Percentiles rank a stretch among this genome's conserved stretches.
Conservation (phyloP, 1,284 basidiomycete genomes). For the Gastroboletus turbinatus region DNA sequence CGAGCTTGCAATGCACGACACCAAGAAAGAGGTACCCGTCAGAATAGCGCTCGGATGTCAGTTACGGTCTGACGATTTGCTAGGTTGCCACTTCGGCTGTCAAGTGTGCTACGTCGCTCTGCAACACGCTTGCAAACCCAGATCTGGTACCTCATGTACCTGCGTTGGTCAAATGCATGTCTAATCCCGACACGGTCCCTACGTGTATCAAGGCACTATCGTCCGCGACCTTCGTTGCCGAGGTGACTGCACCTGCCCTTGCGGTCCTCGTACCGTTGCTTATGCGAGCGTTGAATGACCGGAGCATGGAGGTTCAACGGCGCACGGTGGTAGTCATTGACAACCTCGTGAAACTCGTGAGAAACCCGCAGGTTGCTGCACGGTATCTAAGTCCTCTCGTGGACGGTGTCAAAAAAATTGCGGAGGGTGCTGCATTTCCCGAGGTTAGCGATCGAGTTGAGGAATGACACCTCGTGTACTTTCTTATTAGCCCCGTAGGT, state of each 20-base stretch:
- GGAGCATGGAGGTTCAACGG: constrained; percentile 93
- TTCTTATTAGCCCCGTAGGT: constrained; percentile 49
- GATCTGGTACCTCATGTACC: constrained; percentile 92
- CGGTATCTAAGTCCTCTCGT: constrained; percentile 87
- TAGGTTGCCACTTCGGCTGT: constrained; percentile 87
- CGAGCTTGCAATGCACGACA: constrained; percentile 94
- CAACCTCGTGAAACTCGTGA: constrained; percentile 97
- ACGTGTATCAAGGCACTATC: constrained; percentile 96
- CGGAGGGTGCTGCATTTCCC: constrained; percentile 91
- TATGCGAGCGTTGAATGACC: constrained; percentile 90
- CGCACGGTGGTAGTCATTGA: constrained; percentile 90
- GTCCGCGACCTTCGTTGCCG: constrained; percentile 94
- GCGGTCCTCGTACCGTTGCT: constrained; percentile 95
- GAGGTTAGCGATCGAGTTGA: constrained; percentile 55
- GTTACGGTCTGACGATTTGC: constrained; percentile 6
- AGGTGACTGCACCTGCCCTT: constrained; percentile 94
- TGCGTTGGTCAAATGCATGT: constrained; percentile 93
- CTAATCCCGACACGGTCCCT: constrained; percentile 83
- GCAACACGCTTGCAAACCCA: constrained; percentile 90
- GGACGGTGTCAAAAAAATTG: constrained; percentile 91
- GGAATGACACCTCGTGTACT: constrained; percentile 12
- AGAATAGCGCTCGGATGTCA: constrained; percentile 17
- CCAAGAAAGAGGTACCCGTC: constrained; percentile 80
- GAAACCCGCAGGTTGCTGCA: constrained; percentile 88
- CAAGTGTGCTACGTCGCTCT: constrained; percentile 93